phyloP scores from a whole-genome alignment of 2,329 filamentous ascomycete species.

The Paecilomyces formosus region DNA sequence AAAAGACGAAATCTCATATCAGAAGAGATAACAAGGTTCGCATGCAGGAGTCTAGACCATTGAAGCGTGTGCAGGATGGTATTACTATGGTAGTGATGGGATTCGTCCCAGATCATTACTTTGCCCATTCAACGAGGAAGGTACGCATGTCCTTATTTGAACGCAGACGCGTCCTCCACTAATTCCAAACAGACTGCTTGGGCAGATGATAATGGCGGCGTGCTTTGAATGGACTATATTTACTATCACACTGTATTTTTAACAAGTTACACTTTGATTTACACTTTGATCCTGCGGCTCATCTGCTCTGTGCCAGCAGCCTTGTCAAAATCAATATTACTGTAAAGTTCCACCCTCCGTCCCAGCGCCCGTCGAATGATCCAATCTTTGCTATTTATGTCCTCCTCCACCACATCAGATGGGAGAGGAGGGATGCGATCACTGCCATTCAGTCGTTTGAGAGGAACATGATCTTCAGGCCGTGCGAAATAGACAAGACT shows the following conservation, averaged over 20 bases:
- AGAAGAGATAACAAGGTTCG: no score
- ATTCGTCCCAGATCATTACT: no score
- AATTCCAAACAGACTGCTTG: no score
- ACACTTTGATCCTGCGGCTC: constrained; percentile 23
- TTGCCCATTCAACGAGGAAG: no score
- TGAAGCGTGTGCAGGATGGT: no score
- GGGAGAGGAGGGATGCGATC: constrained; percentile 24
- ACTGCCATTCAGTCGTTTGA: constrained; percentile 33
- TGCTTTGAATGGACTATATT: not conserved
- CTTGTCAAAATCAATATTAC: constrained; percentile 24
- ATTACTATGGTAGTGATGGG: no score
- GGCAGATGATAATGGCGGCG: no score
- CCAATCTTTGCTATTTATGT: constrained; percentile 36
- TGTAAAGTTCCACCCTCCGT: constrained; percentile 19
- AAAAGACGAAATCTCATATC: no score
- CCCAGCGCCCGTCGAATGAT: constrained; percentile 33
- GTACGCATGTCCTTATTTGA: no score
- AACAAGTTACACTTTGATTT: constrained; percentile 1
- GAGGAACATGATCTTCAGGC: constrained; percentile 42
- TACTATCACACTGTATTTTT: not conserved
- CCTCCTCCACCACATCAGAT: constrained; percentile 24
- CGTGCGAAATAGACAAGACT: constrained; percentile 50
- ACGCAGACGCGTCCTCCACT: no score
- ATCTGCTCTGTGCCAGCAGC: constrained; percentile 25
- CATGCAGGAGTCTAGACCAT: no score